Evolutionary conservation across 257 asterid genomes (phyloP).

Genomic region (Gentiana dahurica): DNA sequence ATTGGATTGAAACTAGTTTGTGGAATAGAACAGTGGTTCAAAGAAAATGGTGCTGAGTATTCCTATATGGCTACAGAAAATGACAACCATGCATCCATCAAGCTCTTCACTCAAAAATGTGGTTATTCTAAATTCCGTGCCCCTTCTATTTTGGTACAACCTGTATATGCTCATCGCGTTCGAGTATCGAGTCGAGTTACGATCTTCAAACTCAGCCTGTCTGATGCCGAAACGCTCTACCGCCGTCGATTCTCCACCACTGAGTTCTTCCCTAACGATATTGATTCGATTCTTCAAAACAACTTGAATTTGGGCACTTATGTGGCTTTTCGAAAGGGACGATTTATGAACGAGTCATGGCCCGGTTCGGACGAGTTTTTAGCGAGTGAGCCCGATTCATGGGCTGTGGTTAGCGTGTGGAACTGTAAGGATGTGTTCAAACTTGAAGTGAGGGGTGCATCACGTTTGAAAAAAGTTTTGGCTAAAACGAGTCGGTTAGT

Average conservation of each 20-base stretch:
- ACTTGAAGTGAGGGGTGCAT: constrained; percentile 85
- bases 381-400: constrained; percentile 50
- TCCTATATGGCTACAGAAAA: constrained; percentile 84
- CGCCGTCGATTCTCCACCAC: constrained; percentile 53
- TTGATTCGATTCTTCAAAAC: constrained; percentile 51
- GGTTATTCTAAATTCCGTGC: constrained; percentile 74
- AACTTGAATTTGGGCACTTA: constrained; percentile 59
- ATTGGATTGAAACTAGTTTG: constrained; percentile 60
- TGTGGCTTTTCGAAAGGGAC: constrained; percentile 43
- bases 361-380: constrained; percentile 39
- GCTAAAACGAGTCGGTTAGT: constrained; percentile 46
- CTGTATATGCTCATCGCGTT: constrained; percentile 68
- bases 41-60: constrained; percentile 69
- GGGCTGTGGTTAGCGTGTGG: constrained; percentile 89
- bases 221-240: constrained; percentile 63
- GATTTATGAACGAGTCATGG: constrained; percentile 35
- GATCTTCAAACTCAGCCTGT: constrained; percentile 33
- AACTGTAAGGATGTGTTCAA: constrained; percentile 65
- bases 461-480: constrained; percentile 32
- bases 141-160: constrained; percentile 68
- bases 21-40: constrained; percentile 64
- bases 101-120: constrained; percentile 69
- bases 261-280: constrained; percentile 90
- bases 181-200: constrained; percentile 19
- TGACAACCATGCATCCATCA: constrained; percentile 73